Evolutionary conservation across 2,329 filamentous ascomycete species (phyloP).

Genomic region (Cladobotryum mycophilum): DNA sequence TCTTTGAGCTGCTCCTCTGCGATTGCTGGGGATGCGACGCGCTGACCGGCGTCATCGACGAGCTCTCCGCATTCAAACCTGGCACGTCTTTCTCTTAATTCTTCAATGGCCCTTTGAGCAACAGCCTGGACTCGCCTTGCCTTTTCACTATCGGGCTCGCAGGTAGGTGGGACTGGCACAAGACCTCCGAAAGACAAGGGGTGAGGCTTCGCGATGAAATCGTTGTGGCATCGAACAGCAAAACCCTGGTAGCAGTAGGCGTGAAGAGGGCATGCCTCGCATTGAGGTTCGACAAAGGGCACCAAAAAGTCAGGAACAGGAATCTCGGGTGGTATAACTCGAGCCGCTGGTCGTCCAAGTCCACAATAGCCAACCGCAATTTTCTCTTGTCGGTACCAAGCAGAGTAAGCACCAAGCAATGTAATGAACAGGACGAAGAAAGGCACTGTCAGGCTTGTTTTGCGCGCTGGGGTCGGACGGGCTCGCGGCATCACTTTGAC

Average conservation of each 20-base stretch:
- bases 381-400: constrained; percentile 92
- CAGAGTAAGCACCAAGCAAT: constrained; percentile 64
- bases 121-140: constrained; percentile 80
- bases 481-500: constrained; percentile 38
- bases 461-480: constrained; percentile 31
- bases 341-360: constrained; percentile 58
- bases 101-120: constrained; percentile 79
- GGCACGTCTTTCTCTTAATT: constrained; percentile 76
- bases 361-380: constrained; percentile 94
- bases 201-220: constrained; percentile 80
- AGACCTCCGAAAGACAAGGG: constrained; percentile 76
- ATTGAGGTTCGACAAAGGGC: constrained; percentile 67
- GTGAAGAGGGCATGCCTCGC: constrained; percentile 84
- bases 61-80: constrained; percentile 85
- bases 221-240: constrained; percentile 72
- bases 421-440: constrained; percentile 66
- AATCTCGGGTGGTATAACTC: constrained; percentile 42
- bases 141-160: constrained; percentile 92
- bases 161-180: constrained; percentile 80
- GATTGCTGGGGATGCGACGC: constrained; percentile 51
- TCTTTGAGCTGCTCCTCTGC: constrained; percentile 71
- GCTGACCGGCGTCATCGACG: constrained; percentile 53
- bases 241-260: constrained; percentile 81
- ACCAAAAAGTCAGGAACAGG: constrained; percentile 66
- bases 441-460: constrained; percentile 53